Evolutionary conservation across 2,329 filamentous ascomycete species (phyloP).

Genomic region (Nemania bipapillata): DNA sequence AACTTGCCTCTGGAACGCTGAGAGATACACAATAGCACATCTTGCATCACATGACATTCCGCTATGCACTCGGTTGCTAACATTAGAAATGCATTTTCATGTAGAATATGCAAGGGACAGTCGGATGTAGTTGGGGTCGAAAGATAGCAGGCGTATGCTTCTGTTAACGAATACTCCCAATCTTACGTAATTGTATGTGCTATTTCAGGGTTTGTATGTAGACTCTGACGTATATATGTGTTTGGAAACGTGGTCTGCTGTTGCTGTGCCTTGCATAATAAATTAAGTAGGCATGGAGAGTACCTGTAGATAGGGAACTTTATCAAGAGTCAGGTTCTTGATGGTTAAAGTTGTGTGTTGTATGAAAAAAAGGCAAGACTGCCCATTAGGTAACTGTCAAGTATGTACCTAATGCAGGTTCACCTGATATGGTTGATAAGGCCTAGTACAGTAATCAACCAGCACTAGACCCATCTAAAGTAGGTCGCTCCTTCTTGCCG

Average conservation of each 20-base stretch:
- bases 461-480: slow-evolving; percentile 6
- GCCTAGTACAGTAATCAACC: slow-evolving; percentile 18
- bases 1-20: too few relatives aligned
- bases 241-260: not conserved
- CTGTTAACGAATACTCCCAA: too few relatives aligned
- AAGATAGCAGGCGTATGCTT: too few relatives aligned
- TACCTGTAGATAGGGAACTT: not conserved
- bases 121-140: too few relatives aligned
- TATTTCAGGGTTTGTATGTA: not conserved
- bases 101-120: not conserved
- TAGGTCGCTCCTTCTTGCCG: not conserved
- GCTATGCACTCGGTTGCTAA: too few relatives aligned
- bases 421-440: too few relatives aligned
- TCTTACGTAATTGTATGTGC: not conserved
- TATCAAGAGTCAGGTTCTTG: not conserved
- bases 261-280: not conserved
- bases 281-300: not conserved
- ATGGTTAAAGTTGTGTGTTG: too few relatives aligned
- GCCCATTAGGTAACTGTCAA: too few relatives aligned
- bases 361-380: too few relatives aligned
- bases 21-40: too few relatives aligned
- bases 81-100: too few relatives aligned
- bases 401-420: too few relatives aligned
- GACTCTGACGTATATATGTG: not conserved
- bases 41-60: slow-evolving; percentile 3